These are phyloP conservation scores for Lachnellula cervina DNA, from an alignment of 2,329 filamentous ascomycete species.

Conservation along the genomic window DNA sequence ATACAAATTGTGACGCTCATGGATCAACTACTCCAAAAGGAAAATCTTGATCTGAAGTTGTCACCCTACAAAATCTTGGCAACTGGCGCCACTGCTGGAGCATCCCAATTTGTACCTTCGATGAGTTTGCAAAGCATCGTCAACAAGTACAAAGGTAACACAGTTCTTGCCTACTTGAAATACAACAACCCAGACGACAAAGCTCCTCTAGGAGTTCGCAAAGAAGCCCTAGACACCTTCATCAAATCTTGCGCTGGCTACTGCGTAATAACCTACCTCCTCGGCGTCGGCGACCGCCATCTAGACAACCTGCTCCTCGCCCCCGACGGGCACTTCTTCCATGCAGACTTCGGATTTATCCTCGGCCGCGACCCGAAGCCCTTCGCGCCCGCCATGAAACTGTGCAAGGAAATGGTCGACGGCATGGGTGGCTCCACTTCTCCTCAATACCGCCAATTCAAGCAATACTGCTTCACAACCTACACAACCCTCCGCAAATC, in stretches of 20 bases:
- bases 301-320: constrained; percentile 90
- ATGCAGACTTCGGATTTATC: constrained; percentile 97
- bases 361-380: constrained; percentile 95
- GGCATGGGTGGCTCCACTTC: constrained; percentile 87
- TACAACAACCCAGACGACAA: constrained; percentile 83
- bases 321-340: constrained; percentile 92
- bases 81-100: constrained; percentile 82
- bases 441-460: constrained; percentile 81
- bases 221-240: constrained; percentile 91
- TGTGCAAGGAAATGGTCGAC: constrained; percentile 97
- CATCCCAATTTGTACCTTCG: constrained; percentile 89
- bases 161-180: constrained; percentile 76
- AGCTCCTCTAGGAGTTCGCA: constrained; percentile 78
- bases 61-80: constrained; percentile 96
- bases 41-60: constrained; percentile 91
- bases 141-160: constrained; percentile 70
- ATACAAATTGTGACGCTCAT: constrained; percentile 97
- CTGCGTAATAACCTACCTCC: constrained; percentile 96
- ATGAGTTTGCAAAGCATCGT: constrained; percentile 78
- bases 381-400: constrained; percentile 94
- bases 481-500: constrained; percentile 89
- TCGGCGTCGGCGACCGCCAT: constrained; percentile 93
- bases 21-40: constrained; percentile 91
- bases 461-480: constrained; percentile 92
- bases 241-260: constrained; percentile 95